Base-by-base conservation (phyloP, 176 grass and related monocot species). In the Hordeum marinum region DNA sequence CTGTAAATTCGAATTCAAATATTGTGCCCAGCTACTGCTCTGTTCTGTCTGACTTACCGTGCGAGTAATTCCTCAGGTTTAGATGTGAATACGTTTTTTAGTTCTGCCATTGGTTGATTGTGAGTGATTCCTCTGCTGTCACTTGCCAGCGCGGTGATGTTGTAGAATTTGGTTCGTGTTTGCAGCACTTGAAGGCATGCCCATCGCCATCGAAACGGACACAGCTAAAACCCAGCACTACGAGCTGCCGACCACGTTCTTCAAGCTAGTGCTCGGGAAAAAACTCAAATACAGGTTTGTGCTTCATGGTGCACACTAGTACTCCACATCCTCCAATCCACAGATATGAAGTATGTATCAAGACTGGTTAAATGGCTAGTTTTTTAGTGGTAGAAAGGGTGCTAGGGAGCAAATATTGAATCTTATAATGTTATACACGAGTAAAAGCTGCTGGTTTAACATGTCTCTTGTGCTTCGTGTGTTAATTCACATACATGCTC, bases 211-310 rank as follows among this genome's bases (percentile, higher is more conserved):
- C 1, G 93, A 95, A 60, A 92, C 91, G 11, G 96, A 98, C 68
- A 95, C 78, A 75, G 91, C 93, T 9, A 98, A 98, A 82, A 48
- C 84, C 34, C 96, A 98, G 5, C 96, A 98, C 55, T 98, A 98
- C 42, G 93, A 95, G 88, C 31, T 98, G 72, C 93, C 96, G 25
- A 98, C 93, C 35, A 85, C 87, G 52, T 98, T 98, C 85, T 98
- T 98, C 84, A 92, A 94, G 72, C 80, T 98, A 5, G 93, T 98
- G 6, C 91, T 98, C 9, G 93, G 96, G 31, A 78, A 82, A 40
- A 94, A 95, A 68, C 87, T 98, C 46, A 98, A 95, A 74, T 98
- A 95, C 91, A 98, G 93, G 91, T 98, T 77, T 2, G 31, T 57
- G 40, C 20, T 67, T 41, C 70, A 27, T 27, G 4, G 8, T 40